Base-by-base conservation (phyloP, 805 yeast species). In the Wilhelminamyces savonicus region DNA sequence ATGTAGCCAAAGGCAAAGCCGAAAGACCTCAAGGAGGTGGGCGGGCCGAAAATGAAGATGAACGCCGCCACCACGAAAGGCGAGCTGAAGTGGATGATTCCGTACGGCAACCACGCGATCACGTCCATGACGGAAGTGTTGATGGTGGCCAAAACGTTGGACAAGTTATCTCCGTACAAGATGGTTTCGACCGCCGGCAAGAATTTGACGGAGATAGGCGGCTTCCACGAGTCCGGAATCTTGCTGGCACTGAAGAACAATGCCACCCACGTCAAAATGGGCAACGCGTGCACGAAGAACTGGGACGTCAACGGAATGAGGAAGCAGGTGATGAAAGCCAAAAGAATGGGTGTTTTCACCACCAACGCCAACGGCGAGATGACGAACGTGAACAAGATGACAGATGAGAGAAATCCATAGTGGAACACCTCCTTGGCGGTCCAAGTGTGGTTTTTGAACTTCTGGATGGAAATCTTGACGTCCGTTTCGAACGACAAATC, bases 41-140 rank as follows among this genome's bases (percentile, higher is more conserved):
- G 98, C 7, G 97, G 97, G 0, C 85, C 96, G 69, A 86, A 92
- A 17, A 92, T 40, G 47, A 86, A 90, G 28, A 85, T 58, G 29
- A 87, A 50, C 2, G 66, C 74, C 0, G 97, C 90, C 23, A 84
- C 83, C 4, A 90, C 74, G 50, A 88, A 86, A 3, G 98, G 97
- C 10, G 85, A 73, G n/a, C 83, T 76, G 48, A 84, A 90, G 60
- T 90, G 98, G 34, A 84, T 66, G 10, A 92, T 52, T 2, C 98
- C 98, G 52, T 90, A 90, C 2, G 98, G 97, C 23, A 90, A 57
- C 96, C 96, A 88, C 4, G 97, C 96, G 28, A 85, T 44, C n/a
- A 88, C 64, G 51, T 88, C 97, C 32, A 84, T 61, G 5, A 76
- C 44, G 2, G 81, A 54, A 37, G 68, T 73, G 12, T 82, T 78